Evolutionary conservation across 495 filamentous ascomycete species (phyloP), one percentile per base, ranked within the genome.

Genomic region (Neurospora tetraspora): DNA sequence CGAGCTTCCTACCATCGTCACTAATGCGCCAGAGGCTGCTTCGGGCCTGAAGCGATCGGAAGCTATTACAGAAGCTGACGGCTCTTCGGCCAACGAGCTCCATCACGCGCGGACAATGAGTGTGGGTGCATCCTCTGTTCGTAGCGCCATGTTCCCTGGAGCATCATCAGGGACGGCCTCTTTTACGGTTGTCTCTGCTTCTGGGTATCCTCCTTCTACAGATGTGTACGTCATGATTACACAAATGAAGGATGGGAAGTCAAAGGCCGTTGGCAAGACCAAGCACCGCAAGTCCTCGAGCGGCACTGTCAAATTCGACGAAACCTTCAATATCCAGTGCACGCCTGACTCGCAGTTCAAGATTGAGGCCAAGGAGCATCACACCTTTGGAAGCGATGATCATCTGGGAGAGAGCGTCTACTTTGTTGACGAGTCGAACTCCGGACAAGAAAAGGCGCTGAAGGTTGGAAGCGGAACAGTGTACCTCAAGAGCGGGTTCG

Each of bases 311-410:
- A 82, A 81, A n/a, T 97, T 89, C 76, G 90, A 92, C 74, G 94
- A 97, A 80, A 89, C 87, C 27, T 94, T 94, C 85, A 91, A 88
- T 72, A 87, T 94, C 69, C 84, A 86, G 42, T 94, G 92, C 77
- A 89, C 91, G 8, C 90, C 95, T 6, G 96, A 97, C 77, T 88
- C 92, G 47, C 90, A 92, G 79, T 98, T 97, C 84, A 90, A 92
- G 80, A 78, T 99, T 69, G 86, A 90, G 71, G 96, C 94, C 69
- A 92, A 93, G 73, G 89, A 92, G 77, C 92, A 97, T 78, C 87
- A 91, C 74, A 92, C 91, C 5, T 93, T 98, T 76, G 89, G 92
- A 45, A 90, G 87, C 45, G 94, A 97, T 76, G 89, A 91, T 61
- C 85, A 89, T 38, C 85, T 98, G 11, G 96, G 96, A 59, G 94